Percentiles rank a stretch among this genome's conserved stretches.
These are phyloP conservation scores for Fusarium sp. DNA, from an alignment of 2,329 filamentous ascomycete genomes.

Conservation along the genomic window DNA sequence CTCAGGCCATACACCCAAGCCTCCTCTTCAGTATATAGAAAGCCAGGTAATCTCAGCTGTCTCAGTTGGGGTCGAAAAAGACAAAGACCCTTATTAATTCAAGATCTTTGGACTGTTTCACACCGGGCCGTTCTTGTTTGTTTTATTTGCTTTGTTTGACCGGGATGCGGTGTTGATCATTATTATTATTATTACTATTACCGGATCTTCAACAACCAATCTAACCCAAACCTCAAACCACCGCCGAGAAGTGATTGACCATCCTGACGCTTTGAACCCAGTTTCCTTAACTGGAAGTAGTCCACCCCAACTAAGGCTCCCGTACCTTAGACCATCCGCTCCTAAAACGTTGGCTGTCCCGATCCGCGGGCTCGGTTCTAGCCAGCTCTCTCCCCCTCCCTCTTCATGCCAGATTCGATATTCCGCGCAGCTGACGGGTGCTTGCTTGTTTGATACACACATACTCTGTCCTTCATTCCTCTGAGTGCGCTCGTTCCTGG, in stretches of 20 bases:
- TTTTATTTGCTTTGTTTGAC: conserved; percentile 9
- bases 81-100: conserved; percentile 2
- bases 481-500: conserved; percentile 1
- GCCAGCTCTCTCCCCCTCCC: conserved; percentile 36
- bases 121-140: conserved; percentile 4
- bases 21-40: neutral
- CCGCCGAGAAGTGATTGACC: conserved; percentile 33
- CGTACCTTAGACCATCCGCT: conserved; percentile 31
- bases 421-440: conserved; percentile 33
- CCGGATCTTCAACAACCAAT: conserved; percentile 34
- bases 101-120: conserved; percentile 12
- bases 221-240: conserved; percentile 36
- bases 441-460: conserved; percentile 6
- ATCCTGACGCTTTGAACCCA: conserved; percentile 40
- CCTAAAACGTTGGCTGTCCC: conserved; percentile 38
- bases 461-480: conserved; percentile 37
- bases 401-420: conserved; percentile 33
- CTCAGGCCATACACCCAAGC: neutral
- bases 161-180: neutral
- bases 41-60: neutral
- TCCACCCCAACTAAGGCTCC: conserved; percentile 30
- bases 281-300: conserved; percentile 43
- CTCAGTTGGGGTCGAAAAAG: neutral
- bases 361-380: conserved; percentile 32
- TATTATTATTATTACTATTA: conserved; percentile 14